Evolutionary conservation across 306 rosid species (phyloP).

Genomic region (Prunus campanulata): DNA sequence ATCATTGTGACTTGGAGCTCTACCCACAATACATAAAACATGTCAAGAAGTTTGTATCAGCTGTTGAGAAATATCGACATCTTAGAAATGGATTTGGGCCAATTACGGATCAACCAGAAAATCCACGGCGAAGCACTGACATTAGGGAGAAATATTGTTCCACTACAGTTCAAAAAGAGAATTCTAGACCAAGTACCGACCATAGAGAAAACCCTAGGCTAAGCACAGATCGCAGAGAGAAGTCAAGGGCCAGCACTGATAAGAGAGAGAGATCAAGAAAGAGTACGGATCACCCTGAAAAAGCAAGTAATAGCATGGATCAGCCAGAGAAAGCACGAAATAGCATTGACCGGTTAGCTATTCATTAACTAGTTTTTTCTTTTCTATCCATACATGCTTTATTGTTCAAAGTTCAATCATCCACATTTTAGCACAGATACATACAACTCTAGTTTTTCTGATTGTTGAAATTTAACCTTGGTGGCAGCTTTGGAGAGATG

Average conservation of each 20-base stretch:
- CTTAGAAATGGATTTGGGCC: slow-evolving; percentile 39
- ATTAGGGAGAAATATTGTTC: slow-evolving; percentile 64
- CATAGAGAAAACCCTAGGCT: slow-evolving; percentile 52
- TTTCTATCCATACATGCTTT: neutral
- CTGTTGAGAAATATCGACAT: slow-evolving; percentile 52
- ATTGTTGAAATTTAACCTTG: slow-evolving; percentile 27
- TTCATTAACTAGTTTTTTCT: neutral
- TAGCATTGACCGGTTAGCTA: slow-evolving; percentile 77
- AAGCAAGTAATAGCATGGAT: slow-evolving; percentile 38
- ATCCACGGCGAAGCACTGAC: slow-evolving; percentile 71
- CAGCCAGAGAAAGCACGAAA: slow-evolving; percentile 69
- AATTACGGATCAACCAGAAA: slow-evolving; percentile 48
- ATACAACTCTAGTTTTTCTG: slow-evolving; percentile 24
- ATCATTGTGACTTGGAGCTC: slow-evolving; percentile 87
- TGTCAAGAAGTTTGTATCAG: slow-evolving; percentile 73
- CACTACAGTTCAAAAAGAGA: slow-evolving; percentile 39
- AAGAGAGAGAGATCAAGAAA: slow-evolving; percentile 73
- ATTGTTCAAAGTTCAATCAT: neutral
- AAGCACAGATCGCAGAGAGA: slow-evolving; percentile 67
- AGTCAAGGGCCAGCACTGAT: slow-evolving; percentile 53
- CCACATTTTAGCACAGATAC: neutral
- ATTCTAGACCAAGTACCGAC: slow-evolving; percentile 50
- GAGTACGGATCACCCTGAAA: slow-evolving; percentile 57
- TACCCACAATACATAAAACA: slow-evolving; percentile 87
- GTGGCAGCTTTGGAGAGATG: slow-evolving; percentile 84